A percentile compares a stretch with the other conserved stretches of the same genome.
Conservation (phyloP, 768 basidiomycete species). For the Boletus rubescentipes region DNA sequence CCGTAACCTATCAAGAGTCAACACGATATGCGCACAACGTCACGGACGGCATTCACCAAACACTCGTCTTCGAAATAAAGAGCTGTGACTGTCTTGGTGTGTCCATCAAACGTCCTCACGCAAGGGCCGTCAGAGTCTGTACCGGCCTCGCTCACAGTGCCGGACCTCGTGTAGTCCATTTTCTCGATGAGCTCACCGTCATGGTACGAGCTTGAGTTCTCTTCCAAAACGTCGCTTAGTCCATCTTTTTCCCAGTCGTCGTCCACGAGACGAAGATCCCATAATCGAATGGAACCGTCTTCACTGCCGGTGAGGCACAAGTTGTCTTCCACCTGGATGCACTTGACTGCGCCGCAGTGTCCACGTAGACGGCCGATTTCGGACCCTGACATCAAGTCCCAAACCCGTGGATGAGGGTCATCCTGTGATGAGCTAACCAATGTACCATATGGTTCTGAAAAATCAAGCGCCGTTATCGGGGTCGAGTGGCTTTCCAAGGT, state of each 20-base stretch:
- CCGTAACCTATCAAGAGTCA: conserved; percentile 72
- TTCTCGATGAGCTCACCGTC: conserved; percentile 40
- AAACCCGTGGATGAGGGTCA: conserved; percentile 85
- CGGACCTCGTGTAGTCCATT: conserved; percentile 41
- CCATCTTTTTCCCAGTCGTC: conserved; percentile 59
- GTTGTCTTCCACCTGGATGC: conserved; percentile 89
- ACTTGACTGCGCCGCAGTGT: conserved; percentile 79
- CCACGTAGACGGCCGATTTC: conserved; percentile 85
- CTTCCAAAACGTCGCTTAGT: conserved; percentile 64
- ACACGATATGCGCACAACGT: conserved; percentile 7
- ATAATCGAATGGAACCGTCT: conserved; percentile 81
- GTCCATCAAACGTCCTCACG: conserved; percentile 79
- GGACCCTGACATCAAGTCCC: conserved; percentile 90
- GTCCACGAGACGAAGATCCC: conserved; percentile 87
- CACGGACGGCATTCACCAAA: conserved; percentile 53
- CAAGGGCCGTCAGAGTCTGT: conserved; percentile 54
- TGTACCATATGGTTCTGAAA: conserved; percentile 94
- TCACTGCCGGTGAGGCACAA: conserved; percentile 89
- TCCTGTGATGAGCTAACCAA: conserved; percentile 86
- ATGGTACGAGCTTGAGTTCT: conserved; percentile 43
- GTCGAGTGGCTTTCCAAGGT: conserved; percentile 79
- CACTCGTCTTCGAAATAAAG: conserved; percentile 96
- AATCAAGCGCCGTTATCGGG: conserved; percentile 87
- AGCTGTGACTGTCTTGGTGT: conserved; percentile 88
- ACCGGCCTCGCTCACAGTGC: conserved; percentile 37